A percentile compares a stretch with the other conserved stretches of the same genome.
phyloP scores from a whole-genome alignment of 495 filamentous ascomycete genomes.

The Penicillium canescens region DNA sequence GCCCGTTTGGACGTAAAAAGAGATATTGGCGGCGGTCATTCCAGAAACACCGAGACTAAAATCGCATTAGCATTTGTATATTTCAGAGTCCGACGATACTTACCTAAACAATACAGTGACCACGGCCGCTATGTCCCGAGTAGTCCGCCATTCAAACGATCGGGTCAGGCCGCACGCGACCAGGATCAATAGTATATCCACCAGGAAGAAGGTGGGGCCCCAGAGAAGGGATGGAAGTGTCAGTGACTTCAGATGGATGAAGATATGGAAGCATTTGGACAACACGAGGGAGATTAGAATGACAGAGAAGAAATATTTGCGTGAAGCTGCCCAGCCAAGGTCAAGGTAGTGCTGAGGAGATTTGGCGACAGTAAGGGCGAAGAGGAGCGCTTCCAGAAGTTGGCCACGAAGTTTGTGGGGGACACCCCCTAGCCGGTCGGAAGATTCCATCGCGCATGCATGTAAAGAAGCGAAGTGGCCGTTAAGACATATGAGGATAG shows the following conservation, averaged over 20 bases:
- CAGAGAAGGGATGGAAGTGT: slow-evolving; percentile 13
- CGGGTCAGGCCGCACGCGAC: slow-evolving; percentile 16
- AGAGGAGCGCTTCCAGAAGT: background rate
- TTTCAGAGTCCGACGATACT: background rate
- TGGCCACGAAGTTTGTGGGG: background rate
- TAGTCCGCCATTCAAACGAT: slow-evolving; percentile 3
- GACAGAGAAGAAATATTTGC: slow-evolving; percentile 19
- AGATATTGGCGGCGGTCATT: slow-evolving; percentile 13
- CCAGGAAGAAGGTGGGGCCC: slow-evolving; percentile 26
- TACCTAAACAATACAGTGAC: slow-evolving; percentile 9
- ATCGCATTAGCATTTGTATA: background rate
- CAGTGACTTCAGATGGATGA: slow-evolving; percentile 16
- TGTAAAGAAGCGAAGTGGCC: too few relatives aligned
- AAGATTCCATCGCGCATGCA: slow-evolving; percentile 3
- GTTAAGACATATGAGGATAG: too few relatives aligned
- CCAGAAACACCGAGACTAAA: slow-evolving; percentile 5
- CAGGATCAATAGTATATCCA: slow-evolving; percentile 22
- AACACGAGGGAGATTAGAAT: slow-evolving; percentile 19
- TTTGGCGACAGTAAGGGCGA: slow-evolving; percentile 11
- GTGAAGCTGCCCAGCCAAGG: slow-evolving; percentile 11
- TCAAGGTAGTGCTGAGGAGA: slow-evolving; percentile 9
- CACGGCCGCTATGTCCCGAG: slow-evolving; percentile 9
- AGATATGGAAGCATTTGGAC: slow-evolving; percentile 27
- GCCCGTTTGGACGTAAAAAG: slow-evolving; percentile 14
- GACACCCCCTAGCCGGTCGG: background rate